phyloP scores from a whole-genome alignment of 805 yeast genomes.

The Candida palmyrensis region DNA sequence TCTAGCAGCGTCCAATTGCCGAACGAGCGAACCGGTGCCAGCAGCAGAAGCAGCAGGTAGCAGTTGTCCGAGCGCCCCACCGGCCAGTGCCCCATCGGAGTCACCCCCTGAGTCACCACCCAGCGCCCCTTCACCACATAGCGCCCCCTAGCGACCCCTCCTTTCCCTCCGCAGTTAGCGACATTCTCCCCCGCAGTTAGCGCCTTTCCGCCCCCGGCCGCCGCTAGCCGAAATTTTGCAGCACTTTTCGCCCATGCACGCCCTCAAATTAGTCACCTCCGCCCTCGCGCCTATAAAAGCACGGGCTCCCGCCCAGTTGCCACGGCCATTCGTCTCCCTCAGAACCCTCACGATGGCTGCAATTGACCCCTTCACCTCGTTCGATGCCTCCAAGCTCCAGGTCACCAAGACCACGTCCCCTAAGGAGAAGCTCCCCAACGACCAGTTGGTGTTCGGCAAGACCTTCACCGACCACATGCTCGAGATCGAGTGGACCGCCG shows the following conservation, averaged over 20 bases:
- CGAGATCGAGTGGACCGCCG: constrained; percentile 74
- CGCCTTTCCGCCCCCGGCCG: too few relatives aligned
- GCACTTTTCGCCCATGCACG: constrained; percentile 1
- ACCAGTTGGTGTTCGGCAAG: constrained; percentile 38
- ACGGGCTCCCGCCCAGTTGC: background rate
- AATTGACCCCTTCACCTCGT: constrained; percentile 11
- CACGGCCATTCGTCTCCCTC: background rate
- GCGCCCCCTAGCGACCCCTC: too few relatives aligned
- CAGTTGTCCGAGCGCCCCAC: too few relatives aligned
- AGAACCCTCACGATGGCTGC: background rate
- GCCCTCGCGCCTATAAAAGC: background rate
- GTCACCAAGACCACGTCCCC: constrained; percentile 35
- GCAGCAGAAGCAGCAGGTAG: too few relatives aligned
- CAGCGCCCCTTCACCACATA: too few relatives aligned
- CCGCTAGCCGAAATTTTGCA: too few relatives aligned
- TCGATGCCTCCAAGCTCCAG: constrained; percentile 34
- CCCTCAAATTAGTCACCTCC: background rate
- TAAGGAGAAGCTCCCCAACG: constrained; percentile 30
- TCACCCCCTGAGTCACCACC: too few relatives aligned
- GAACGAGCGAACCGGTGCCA: too few relatives aligned
- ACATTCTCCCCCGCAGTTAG: too few relatives aligned
- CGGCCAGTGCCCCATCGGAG: too few relatives aligned
- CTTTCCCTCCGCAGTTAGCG: too few relatives aligned
- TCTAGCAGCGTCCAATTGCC: too few relatives aligned
- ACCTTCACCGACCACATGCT: constrained; percentile 86